Percentiles rank a stretch among this genome's conserved stretches.
These are phyloP conservation scores for Medicago truncatula DNA, from an alignment of 306 rosid species.

Conservation along the genomic window DNA sequence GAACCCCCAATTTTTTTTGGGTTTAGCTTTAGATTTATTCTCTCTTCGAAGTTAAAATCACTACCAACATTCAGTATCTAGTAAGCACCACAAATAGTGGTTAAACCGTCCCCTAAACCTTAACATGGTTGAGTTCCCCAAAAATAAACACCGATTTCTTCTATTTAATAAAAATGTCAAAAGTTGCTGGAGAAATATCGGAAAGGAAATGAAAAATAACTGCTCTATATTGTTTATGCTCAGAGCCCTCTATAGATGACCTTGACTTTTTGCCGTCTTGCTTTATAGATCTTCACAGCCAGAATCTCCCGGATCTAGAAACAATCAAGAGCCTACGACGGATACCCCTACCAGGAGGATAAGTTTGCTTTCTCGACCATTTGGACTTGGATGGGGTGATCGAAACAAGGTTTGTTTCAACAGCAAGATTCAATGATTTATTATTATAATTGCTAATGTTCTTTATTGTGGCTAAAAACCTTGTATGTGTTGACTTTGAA, in stretches of 20 bases:
- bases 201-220: constrained; percentile 28
- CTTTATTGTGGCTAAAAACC: constrained; percentile 26
- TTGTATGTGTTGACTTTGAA: constrained; percentile 42
- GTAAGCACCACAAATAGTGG: background rate
- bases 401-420: constrained; percentile 78
- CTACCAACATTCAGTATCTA: constrained; percentile 9
- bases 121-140: background rate
- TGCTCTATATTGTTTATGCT: constrained; percentile 24
- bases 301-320: constrained; percentile 54
- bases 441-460: background rate
- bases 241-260: background rate
- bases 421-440: constrained; percentile 5
- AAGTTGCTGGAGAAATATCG: constrained; percentile 4
- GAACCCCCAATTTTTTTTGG: constrained; percentile 1
- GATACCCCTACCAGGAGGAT: constrained; percentile 74
- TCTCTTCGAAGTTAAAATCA: background rate
- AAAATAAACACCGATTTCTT: background rate
- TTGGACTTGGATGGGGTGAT: constrained; percentile 96
- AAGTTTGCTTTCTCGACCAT: constrained; percentile 88
- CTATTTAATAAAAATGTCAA: constrained; percentile 18
- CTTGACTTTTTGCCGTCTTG: constrained; percentile 34
- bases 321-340: constrained; percentile 64
- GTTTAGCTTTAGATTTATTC: background rate
- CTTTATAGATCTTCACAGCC: constrained; percentile 69
- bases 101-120: constrained; percentile 9